These are phyloP conservation scores for Curvularia sp. DNA, from an alignment of 2,329 filamentous ascomycete genomes.

Conservation along the genomic window DNA sequence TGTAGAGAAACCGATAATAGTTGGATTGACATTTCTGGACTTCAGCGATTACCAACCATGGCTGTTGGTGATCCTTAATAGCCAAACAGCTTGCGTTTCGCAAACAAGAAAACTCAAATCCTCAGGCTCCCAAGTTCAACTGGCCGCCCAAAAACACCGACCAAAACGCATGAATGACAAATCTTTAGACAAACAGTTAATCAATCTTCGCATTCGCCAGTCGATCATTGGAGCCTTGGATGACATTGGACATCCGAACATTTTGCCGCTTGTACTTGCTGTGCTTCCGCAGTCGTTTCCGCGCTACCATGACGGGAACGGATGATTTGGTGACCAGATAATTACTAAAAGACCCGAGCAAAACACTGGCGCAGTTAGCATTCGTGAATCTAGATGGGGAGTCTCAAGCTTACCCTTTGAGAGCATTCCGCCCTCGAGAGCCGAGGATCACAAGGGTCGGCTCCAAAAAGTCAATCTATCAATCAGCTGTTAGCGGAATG, in stretches of 20 bases:
- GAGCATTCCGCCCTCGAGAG: slow-evolving; percentile 84
- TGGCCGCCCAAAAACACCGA: slow-evolving; percentile 19
- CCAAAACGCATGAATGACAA: slow-evolving; percentile 42
- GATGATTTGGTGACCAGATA: slow-evolving; percentile 97
- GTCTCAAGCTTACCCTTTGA: slow-evolving; percentile 77
- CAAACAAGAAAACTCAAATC: slow-evolving; percentile 27
- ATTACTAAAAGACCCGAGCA: slow-evolving; percentile 95
- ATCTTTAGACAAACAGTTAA: slow-evolving; percentile 51
- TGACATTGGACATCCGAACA: slow-evolving; percentile 79
- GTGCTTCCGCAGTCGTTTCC: slow-evolving; percentile 88
- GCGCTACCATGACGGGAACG: slow-evolving; percentile 96
- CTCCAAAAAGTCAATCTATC: slow-evolving; percentile 82
- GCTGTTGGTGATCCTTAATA: slow-evolving; percentile 21
- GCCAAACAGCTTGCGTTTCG: slow-evolving; percentile 47
- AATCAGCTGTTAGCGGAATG: slow-evolving; percentile 33
- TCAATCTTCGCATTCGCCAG: slow-evolving; percentile 79
- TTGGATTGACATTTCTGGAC: slow-evolving; percentile 31
- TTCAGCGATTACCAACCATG: slow-evolving; percentile 29
- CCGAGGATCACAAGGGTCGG: slow-evolving; percentile 94
- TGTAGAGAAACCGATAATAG: slow-evolving; percentile 17
- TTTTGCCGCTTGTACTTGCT: slow-evolving; percentile 77
- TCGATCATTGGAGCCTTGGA: slow-evolving; percentile 71
- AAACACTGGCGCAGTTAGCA: slow-evolving; percentile 66
- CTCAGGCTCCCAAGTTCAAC: slow-evolving; percentile 16
- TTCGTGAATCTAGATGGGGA: slow-evolving; percentile 14